Percentiles rank a stretch among this genome's conserved stretches.
Conservation (phyloP, 345 rosid genomes). For the Citrus australasica region DNA sequence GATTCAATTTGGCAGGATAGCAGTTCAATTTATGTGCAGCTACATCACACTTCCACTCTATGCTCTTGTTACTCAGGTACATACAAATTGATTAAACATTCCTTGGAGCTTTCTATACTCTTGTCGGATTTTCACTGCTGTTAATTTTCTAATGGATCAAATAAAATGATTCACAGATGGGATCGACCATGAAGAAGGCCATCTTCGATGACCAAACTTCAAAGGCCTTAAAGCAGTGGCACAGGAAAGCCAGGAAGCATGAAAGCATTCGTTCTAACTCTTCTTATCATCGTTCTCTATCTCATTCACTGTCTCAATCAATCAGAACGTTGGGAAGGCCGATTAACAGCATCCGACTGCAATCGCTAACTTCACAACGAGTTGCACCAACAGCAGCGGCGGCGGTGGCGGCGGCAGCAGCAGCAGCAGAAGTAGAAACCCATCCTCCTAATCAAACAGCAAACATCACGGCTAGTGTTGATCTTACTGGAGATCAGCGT, state of each 20-base stretch:
- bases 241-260: slow-evolving; percentile 54
- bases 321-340: slow-evolving; percentile 22
- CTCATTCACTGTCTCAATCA: background rate
- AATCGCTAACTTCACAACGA: slow-evolving; percentile 8
- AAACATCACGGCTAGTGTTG: slow-evolving; percentile 49
- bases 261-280: slow-evolving; percentile 23
- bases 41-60: slow-evolving; percentile 95
- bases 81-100: no score
- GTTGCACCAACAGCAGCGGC: slow-evolving; percentile 1
- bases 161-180: slow-evolving; percentile 59
- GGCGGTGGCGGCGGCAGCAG: background rate
- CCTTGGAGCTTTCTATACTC: background rate
- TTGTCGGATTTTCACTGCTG: background rate
- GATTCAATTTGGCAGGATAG: slow-evolving; percentile 39
- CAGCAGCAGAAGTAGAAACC: background rate
- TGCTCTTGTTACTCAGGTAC: slow-evolving; percentile 97
- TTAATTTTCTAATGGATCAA: background rate
- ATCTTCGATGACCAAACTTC: slow-evolving; percentile 91
- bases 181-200: slow-evolving; percentile 89
- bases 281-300: background rate
- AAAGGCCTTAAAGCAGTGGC: slow-evolving; percentile 84
- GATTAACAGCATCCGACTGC: slow-evolving; percentile 10
- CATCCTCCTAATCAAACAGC: slow-evolving; percentile 23
- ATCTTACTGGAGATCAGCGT: slow-evolving; percentile 29
- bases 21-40: slow-evolving; percentile 79